Evolutionary conservation across 352 stramenopile genomes (phyloP), one percentile per base, ranked within the genome.

Genomic region (Pythium vanterpoolii): DNA sequence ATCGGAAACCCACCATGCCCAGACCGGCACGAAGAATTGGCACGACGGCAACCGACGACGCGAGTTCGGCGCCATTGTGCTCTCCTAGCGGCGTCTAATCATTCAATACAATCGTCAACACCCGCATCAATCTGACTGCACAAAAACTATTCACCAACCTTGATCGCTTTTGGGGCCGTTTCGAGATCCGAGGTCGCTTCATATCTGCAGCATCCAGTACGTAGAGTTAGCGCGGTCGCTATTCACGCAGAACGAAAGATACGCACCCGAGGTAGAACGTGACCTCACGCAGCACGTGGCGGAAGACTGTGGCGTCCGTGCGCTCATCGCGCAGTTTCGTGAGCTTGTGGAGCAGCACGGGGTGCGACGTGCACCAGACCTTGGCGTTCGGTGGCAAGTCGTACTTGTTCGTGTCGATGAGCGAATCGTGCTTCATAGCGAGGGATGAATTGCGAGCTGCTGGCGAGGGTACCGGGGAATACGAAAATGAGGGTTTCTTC

Each of bases 191-290:
- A 69, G 26, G 83, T 95, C 5, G 86, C 86, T 58, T 95, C 83
- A 26, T 93, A 95, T 48, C 86, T 95, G 44, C 34, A 16, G 6
- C 9, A 42, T 28, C 23, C 26, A 24, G 39, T 50, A 13, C 19
- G 13, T 18, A 52, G 19, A 30, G 27, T n/a, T 18, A 38, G 28
- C 9, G 33, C 9, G 30, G 5, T 18, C 4, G 30, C 88, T 19
- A 84, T 98, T 60, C 90, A 93, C 19, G 99, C 71, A 19, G 27
- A n/a, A 30, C 26, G 13, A 9, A 19, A 13, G 16, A 21, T 86
- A 24, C 93, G 62, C 87, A 99, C 68, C 95, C 97, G 19, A 99
- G 75, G 67, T 99, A 98, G 64, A 98, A 98, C 27, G 96, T 99
- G 44, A 99, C 88, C 82, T 99, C 96, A 43, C 94, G 89, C 51